A percentile compares a stretch with the other conserved stretches of the same genome.
These are phyloP conservation scores for Euphorbia peplus DNA, from an alignment of 345 rosid genomes.

Conservation along the genomic window DNA sequence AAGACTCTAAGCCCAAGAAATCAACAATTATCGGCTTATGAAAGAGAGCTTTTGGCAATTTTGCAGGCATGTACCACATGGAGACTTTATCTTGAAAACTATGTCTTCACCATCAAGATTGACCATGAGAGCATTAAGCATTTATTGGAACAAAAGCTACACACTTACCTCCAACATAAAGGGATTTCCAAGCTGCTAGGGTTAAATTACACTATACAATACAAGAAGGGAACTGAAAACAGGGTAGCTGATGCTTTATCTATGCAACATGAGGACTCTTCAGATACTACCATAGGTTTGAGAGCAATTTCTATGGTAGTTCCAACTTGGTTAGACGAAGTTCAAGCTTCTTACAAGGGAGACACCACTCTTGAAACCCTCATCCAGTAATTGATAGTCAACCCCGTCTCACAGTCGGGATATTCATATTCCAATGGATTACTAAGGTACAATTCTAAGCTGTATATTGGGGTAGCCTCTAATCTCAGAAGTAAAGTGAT, in stretches of 20 bases:
- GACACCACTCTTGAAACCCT: neutral
- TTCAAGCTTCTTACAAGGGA: neutral
- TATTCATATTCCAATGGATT: neutral
- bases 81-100: no score
- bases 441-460: neutral
- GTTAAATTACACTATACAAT: neutral
- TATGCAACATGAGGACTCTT: neutral
- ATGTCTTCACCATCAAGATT: neutral
- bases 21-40: neutral
- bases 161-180: neutral
- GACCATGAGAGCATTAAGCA: neutral
- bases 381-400: neutral
- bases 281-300: neutral
- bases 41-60: neutral
- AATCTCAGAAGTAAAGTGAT: neutral
- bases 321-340: neutral
- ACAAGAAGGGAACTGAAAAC: neutral
- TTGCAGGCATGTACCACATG: no score
- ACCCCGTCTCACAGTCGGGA: neutral
- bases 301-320: neutral
- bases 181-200: neutral
- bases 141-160: no score
- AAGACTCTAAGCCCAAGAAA: neutral
- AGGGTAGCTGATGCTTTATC: neutral
- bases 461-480: no score